Evolutionary conservation across 192 early-diverging fungal genomes (phyloP).

Genomic region (Oehlia diaphana): DNA sequence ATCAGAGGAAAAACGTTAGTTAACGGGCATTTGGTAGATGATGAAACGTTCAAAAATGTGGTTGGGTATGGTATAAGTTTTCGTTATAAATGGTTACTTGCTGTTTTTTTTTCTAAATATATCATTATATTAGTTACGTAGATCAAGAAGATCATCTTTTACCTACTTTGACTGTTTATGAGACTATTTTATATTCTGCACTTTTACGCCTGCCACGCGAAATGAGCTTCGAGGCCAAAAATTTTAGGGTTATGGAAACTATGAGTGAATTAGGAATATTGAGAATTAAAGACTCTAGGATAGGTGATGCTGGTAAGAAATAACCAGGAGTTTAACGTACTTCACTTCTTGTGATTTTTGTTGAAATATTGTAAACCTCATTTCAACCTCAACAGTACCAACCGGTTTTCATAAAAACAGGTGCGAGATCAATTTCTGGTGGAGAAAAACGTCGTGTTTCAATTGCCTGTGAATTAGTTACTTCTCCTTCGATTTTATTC

Average conservation of each 20-base stretch:
- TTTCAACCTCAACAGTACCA: background rate
- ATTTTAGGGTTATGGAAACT: constrained; percentile 70
- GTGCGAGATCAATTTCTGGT: constrained; percentile 80
- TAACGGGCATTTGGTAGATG: constrained; percentile 68
- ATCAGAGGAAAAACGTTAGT: constrained; percentile 77
- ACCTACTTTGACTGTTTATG: constrained; percentile 85
- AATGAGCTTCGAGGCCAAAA: constrained; percentile 68
- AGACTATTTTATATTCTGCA: constrained; percentile 89
- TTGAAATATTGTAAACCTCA: background rate
- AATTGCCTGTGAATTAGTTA: constrained; percentile 93
- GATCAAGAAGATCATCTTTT: constrained; percentile 91
- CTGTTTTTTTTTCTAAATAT: background rate
- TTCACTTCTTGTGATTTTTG: background rate
- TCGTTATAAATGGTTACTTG: background rate
- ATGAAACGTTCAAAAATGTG: constrained; percentile 65
- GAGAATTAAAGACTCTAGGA: constrained; percentile 75
- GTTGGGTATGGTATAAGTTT: constrained; percentile 65
- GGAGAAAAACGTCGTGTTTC: constrained; percentile 92
- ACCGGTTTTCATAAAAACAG: constrained; percentile 27
- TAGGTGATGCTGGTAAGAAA: constrained; percentile 58
- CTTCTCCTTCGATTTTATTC: constrained; percentile 88
- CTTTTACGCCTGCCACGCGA: constrained; percentile 74
- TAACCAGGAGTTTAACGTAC: background rate
- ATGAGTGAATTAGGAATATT: constrained; percentile 88
- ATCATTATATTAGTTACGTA: constrained; percentile 60